Evolutionary conservation across 345 rosid species (phyloP).

Genomic region (Populus pruinosa): DNA sequence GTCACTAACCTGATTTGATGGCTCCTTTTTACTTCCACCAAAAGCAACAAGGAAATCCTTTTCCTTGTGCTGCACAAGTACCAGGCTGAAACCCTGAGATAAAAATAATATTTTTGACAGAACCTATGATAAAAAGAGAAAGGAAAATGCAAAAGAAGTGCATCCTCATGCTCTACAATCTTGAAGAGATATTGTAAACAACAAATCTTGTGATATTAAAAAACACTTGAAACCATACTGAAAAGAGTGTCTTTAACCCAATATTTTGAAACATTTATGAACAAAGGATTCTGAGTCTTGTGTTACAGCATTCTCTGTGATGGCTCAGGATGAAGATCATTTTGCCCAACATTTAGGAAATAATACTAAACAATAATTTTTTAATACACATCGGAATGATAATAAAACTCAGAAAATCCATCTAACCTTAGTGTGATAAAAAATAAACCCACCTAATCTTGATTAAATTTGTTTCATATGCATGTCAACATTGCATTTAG

Average conservation of each 20-base stretch:
- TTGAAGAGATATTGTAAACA: not conserved
- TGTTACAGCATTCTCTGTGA: not conserved
- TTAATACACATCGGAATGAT: not conserved
- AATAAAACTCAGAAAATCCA: no score
- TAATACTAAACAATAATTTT: no score
- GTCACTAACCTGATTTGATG: slow-evolving; percentile 78
- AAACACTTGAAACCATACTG: not conserved
- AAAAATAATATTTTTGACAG: slow-evolving; percentile 2
- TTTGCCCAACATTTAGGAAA: not conserved
- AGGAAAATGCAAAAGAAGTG: not conserved
- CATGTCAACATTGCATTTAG: not conserved
- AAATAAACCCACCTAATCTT: not conserved
- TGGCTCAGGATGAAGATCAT: not conserved
- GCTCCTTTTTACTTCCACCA: slow-evolving; percentile 84
- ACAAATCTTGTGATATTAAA: not conserved
- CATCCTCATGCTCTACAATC: not conserved
- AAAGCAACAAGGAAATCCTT: slow-evolving; percentile 92
- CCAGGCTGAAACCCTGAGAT: slow-evolving; percentile 84
- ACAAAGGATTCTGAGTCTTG: not conserved
- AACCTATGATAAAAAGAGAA: not conserved
- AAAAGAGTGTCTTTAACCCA: not conserved
- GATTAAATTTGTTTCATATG: not conserved
- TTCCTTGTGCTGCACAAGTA: slow-evolving; percentile 81
- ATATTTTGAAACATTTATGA: not conserved
- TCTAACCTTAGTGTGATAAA: not conserved